A percentile compares a stretch with the other conserved stretches of the same genome.
Conservation (phyloP, 345 rosid genomes). For the Balakata baccata region DNA sequence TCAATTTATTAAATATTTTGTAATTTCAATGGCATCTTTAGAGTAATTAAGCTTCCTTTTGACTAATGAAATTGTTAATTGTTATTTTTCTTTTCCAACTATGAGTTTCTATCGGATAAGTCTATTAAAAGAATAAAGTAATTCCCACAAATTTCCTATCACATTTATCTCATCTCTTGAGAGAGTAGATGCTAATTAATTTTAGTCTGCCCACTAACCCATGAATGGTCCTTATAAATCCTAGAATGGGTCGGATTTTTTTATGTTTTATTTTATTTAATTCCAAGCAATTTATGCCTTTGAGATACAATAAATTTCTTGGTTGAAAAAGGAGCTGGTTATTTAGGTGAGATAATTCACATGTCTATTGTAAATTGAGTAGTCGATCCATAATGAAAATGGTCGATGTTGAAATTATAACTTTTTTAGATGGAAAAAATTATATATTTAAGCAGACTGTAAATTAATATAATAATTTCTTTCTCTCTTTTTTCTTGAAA, state of each 20-base stretch:
- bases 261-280: neutral
- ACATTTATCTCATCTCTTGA: no score
- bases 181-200: no score
- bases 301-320: neutral
- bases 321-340: neutral
- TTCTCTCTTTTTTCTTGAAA: neutral
- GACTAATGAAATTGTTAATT: neutral
- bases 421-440: neutral
- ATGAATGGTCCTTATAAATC: conserved; percentile 1
- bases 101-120: no score
- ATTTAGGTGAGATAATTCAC: neutral
- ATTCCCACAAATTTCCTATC: no score
- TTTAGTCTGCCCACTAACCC: neutral
- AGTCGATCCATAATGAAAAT: neutral
- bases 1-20: neutral
- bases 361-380: neutral
- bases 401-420: neutral
- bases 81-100: no score
- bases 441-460: neutral
- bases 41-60: neutral
- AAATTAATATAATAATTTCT: neutral
- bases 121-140: no score
- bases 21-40: neutral
- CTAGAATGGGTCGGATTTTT: neutral
- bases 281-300: neutral